Evolutionary conservation across 1,284 basidiomycete genomes (phyloP), one percentile per base, ranked within the genome.

Genomic region (Chalciporus sp.): DNA sequence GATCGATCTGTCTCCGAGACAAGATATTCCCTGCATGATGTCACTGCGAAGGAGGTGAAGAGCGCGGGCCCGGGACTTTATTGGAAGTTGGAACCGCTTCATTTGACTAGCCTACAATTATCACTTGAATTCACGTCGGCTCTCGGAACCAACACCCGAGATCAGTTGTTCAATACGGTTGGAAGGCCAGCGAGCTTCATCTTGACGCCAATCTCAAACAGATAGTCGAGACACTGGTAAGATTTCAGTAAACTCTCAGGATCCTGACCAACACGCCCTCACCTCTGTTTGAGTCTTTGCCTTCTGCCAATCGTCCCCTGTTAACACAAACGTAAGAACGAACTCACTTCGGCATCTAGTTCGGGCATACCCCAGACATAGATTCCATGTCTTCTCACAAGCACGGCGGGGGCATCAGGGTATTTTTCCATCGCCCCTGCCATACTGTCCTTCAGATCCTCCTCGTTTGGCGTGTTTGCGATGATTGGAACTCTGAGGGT

Each of bases 211-310:
- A 94, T 84, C 67, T 94, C 92, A 61, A 94, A 92, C 11, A 94
- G 76, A 69, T 94, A 94, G 68, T 94, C 92, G 39, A 94, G 78
- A 69, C 92, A 94, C 83, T 90, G 51, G 11, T 28, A 6, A 17
- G 37, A 37, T 8, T 26, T 40, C 5, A 40, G 42, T 17, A 42
- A 27, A 23, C 12, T 44, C 47, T 37, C 49, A 43, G 52, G 51
- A 10, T 28, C 19, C 39, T 9, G 6, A 2, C 42, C 19, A 33
- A 28, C 10, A 11, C 2, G 39, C 8, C 49, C 69, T 47, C 49
- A 82, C 85, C 76, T 92, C 90, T 1, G 90, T 85, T 65, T 94
- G 91, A 0, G 89, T 90, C 73, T 94, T 94, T n/a, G 92, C 91
- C 65, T 88, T 90, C 68, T 92, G 84, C 90, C 91, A 94, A 50